Evolutionary conservation across 2,329 filamentous ascomycete genomes (phyloP), one percentile per base, ranked within the genome.

Genomic region (Hyphodiscus sp.): DNA sequence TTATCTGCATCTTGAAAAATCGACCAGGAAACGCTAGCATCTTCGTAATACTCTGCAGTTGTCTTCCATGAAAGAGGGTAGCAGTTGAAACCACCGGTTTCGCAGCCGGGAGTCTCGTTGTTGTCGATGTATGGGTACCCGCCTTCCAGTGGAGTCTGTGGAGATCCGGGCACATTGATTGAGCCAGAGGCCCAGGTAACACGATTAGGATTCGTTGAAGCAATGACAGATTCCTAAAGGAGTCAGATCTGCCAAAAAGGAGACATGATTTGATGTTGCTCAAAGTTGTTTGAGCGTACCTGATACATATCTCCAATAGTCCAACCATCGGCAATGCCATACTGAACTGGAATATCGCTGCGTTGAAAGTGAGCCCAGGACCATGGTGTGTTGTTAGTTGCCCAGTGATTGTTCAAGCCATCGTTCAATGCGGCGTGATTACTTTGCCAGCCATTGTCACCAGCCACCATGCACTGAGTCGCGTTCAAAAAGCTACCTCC

Each of bases 291-390:
- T 20, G 18, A 47, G 53, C 41, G 46, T 45, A 70, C 71, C 60
- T 75, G 77, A 55, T 81, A 81, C 77, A 81, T 81, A 60, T 82
- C 79, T 1, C 71, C 77, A 18, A 79, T 61, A 0, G 77, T 76
- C 73, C 75, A 81, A 10, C 70, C 75, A 52, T 81, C 78, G 0
- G 77, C 78, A 58, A 81, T 71, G 2, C 74, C 72, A 63, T 75
- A 81, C 18, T 81, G 78, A 16, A 77, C 71, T 0, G 78, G 78
- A n/a, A 81, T 67, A 52, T 81, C 78, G 4, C 70, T 61, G n/a
- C 75, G 66, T 53, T 74, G 75, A 56, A 74, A 73, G 61, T 79
- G 76, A 0, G 73, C 76, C 70, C 76, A 77, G 53, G 73, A 77
- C 69, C 71, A 79, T 0, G 78, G 74, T 0, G 76, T 80, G 50